Evolutionary conservation across 441 rosid genomes (phyloP), one percentile per base, ranked within the genome.

Genomic region (Eutrema salsugineum): DNA sequence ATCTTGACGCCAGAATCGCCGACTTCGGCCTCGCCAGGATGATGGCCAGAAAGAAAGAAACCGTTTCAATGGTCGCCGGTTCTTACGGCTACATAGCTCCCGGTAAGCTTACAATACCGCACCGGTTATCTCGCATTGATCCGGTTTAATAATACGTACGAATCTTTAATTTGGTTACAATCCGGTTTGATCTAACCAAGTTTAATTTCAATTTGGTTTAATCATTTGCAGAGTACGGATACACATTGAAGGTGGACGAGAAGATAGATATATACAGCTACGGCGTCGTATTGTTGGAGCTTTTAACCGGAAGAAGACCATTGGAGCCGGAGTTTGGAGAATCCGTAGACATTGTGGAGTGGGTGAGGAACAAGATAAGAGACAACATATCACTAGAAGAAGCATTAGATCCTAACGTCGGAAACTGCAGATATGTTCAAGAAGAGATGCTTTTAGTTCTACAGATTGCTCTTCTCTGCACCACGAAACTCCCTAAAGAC

Each of bases 391-490:
- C 85, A 22, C 76, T 91, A 72, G 96, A 88, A 75, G 88, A 83
- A 73, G 80, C 84, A 66, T 73, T 91, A 76, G 97, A 94, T 76
- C 84, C 71, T 24, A 81, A 67, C 12, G 82, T 87, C 54, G 99
- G 97, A 66, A 88, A 82, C 71, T 84, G 97, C 83, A 87, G 77
- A 73, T 85, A 88, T 63, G 96, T 94, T 39, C 96, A 87, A 78
- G 99, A 90, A 78, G 97, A 91, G 87, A 94, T 91, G 99, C 88
- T 91, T 12, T 65, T 94, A 38, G 97, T 90, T 22, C 84, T 90
- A 59, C 86, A 90, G 20, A 87, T 90, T 43, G 97, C 97, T 30
- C 86, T 94, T 77, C 83, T 90, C 19, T 94, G 97, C 75, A 90
- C 97, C 0, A 86, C 93, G 0, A 91, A 90, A 82, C 94, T 85